Conservation (phyloP, 164 flowering plant genomes). For the Nymphaea colorata region DNA sequence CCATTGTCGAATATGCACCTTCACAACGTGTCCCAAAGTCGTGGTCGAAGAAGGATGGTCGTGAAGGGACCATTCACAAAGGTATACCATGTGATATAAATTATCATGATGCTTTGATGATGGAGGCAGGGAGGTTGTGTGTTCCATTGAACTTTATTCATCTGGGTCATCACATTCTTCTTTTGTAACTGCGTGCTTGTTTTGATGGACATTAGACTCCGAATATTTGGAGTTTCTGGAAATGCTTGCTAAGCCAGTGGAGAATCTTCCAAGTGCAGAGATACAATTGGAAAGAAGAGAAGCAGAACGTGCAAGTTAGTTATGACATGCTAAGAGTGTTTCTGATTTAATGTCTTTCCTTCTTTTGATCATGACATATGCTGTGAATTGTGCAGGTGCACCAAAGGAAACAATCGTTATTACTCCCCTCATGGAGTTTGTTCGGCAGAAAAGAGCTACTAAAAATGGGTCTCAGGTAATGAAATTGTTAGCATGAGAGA, state of each 20-base stretch:
- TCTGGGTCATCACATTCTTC: too few relatives aligned
- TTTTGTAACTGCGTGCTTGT: neutral
- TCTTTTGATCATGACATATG: neutral
- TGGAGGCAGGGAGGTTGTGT: too few relatives aligned
- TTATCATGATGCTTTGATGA: too few relatives aligned
- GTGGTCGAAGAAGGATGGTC: conserved; percentile 72
- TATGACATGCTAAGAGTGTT: neutral
- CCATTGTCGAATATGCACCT: conserved; percentile 84
- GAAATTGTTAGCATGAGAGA: neutral
- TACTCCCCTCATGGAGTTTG: conserved; percentile 83
- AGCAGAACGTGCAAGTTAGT: conserved; percentile 79
- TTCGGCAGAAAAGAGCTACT: conserved; percentile 88
- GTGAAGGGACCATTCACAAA: conserved; percentile 77
- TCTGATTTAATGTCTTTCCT: neutral
- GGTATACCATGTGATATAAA: conserved; percentile 24
- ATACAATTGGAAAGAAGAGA: conserved; percentile 83
- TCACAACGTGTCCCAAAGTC: conserved; percentile 77
- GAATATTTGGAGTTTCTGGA: conserved; percentile 89
- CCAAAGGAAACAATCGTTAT: conserved; percentile 56
- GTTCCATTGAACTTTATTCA: too few relatives aligned
- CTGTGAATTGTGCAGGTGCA: conserved; percentile 30
- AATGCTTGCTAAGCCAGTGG: conserved; percentile 65
- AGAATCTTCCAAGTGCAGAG: conserved; percentile 96
- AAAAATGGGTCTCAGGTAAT: conserved; percentile 67
- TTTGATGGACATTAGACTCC: conserved; percentile 32